Evolutionary conservation across 164 flowering plant species (phyloP).

Genomic region (Vitis cinerea): DNA sequence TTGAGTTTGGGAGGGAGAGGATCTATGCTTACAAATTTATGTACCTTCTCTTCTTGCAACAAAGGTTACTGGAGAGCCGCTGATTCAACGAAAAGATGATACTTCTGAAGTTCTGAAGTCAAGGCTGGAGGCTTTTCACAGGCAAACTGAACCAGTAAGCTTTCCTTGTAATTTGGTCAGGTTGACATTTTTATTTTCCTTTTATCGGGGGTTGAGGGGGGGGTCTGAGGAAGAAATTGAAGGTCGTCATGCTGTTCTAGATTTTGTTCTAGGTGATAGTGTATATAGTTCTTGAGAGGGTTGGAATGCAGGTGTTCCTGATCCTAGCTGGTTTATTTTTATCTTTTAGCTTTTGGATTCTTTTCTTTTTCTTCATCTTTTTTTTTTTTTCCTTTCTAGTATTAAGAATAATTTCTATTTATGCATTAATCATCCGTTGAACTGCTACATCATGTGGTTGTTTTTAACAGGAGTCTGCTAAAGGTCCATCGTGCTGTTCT

Average conservation of each 20-base stretch:
- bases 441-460: not conserved
- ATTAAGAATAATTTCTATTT: not conserved
- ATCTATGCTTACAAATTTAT: no score
- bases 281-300: not conserved
- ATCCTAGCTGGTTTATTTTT: not conserved
- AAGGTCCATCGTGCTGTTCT: not conserved
- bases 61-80: slow-evolving; percentile 51
- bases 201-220: not conserved
- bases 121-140: slow-evolving; percentile 61
- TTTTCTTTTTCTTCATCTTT: no score
- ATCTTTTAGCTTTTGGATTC: no score
- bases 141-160: slow-evolving; percentile 66
- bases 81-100: slow-evolving; percentile 71
- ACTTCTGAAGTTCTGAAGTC: slow-evolving; percentile 68
- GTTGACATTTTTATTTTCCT: not conserved
- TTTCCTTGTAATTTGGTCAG: not conserved
- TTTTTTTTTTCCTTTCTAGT: not conserved
- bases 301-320: not conserved
- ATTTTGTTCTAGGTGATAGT: not conserved
- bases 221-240: not conserved
- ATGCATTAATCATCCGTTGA: not conserved
- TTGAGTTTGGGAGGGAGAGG: no score
- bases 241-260: not conserved
- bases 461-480: not conserved
- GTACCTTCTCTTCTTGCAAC: no score